Percentiles rank a stretch among this genome's conserved stretches.
Evolutionary conservation across 441 rosid species (phyloP).

Genomic region (Iberis amara): DNA sequence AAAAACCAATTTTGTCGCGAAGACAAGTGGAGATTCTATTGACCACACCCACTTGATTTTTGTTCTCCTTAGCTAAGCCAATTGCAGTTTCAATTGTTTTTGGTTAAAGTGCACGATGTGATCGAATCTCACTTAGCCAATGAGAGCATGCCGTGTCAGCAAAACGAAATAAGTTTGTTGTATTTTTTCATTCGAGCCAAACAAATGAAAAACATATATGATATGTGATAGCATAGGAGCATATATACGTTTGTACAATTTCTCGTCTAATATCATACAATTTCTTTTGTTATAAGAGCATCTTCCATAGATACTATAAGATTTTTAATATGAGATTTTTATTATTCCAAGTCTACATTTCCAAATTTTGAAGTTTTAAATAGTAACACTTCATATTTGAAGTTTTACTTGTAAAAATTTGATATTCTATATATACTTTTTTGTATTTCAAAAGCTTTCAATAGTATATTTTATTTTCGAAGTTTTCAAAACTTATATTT

Average conservation of each 20-base stretch:
- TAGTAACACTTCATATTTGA: too few relatives aligned
- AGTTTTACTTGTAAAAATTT: too few relatives aligned
- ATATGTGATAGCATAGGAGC: constrained; percentile 6
- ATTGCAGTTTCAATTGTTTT: constrained; percentile 7
- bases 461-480: too few relatives aligned
- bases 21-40: constrained; percentile 33
- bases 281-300: not conserved
- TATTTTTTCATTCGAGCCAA: constrained; percentile 24
- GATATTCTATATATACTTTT: too few relatives aligned
- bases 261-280: not conserved
- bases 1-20: constrained; percentile 21
- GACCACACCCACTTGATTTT: constrained; percentile 29
- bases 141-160: constrained; percentile 25
- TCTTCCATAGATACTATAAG: too few relatives aligned
- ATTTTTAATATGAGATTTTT: too few relatives aligned
- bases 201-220: not conserved
- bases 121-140: constrained; percentile 24
- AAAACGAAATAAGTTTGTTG: constrained; percentile 27
- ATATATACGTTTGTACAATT: constrained; percentile 7
- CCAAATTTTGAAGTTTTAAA: too few relatives aligned
- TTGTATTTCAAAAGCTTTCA: too few relatives aligned
- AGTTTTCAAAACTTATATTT: too few relatives aligned
- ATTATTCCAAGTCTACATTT: too few relatives aligned
- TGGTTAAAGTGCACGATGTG: constrained; percentile 29
- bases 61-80: constrained; percentile 8